These are phyloP conservation scores for Volvariella volvacea DNA, from an alignment of 1,284 basidiomycete genomes.

Conservation along the genomic window DNA sequence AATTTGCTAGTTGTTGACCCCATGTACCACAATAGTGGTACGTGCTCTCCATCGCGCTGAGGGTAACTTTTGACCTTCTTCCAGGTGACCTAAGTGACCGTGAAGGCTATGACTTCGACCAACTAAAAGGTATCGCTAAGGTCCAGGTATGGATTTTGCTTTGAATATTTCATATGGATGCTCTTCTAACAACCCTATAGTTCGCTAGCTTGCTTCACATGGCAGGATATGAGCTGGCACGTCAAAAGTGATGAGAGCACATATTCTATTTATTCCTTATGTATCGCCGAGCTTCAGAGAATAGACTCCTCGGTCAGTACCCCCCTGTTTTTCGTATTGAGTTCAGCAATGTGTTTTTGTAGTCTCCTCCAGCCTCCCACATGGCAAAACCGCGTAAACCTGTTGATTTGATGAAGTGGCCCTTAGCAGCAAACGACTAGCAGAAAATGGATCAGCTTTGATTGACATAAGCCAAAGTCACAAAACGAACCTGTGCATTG, in stretches of 20 bases:
- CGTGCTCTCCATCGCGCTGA: constrained; percentile 10
- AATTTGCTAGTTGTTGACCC: constrained; percentile 62
- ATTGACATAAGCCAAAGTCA: constrained; percentile 25
- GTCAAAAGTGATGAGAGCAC: not conserved
- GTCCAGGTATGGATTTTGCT: constrained; percentile 64
- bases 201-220: constrained; percentile 47
- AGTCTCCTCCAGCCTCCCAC: constrained; percentile 55
- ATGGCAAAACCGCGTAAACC: constrained; percentile 48
- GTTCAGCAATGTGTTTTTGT: constrained; percentile 40
- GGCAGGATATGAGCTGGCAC: constrained; percentile 16
- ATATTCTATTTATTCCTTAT: not conserved
- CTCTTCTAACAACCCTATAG: constrained; percentile 21
- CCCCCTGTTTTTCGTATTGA: constrained; percentile 36
- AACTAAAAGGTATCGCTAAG: constrained; percentile 76
- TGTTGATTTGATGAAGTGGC: constrained; percentile 37
- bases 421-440: constrained; percentile 51
- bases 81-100: constrained; percentile 71
- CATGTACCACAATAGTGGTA: constrained; percentile 80
- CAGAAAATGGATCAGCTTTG: constrained; percentile 11
- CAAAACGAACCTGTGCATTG: constrained; percentile 33
- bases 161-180: too few species aligned
- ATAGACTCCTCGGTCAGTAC: too few species aligned
- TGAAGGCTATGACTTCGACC: constrained; percentile 73
- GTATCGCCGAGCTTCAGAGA: too few species aligned
- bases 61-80: constrained; percentile 1